A percentile compares a stretch with the other conserved stretches of the same genome.
phyloP scores from a whole-genome alignment of 23 red algal genomes.

The Gracilaria domingensis region DNA sequence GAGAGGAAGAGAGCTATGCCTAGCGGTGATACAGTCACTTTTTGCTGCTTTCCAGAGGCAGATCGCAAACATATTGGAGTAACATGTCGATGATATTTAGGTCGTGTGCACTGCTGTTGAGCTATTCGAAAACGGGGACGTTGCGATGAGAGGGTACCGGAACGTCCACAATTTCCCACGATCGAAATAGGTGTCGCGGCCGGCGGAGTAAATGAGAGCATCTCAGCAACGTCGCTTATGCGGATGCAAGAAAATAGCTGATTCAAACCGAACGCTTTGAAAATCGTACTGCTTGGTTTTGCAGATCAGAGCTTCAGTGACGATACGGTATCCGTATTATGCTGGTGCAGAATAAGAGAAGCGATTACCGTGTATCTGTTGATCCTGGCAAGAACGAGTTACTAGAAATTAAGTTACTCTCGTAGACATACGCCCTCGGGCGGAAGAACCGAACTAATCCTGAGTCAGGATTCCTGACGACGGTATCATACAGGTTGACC shows the following conservation, averaged over 20 bases:
- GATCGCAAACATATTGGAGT: not conserved
- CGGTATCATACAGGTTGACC: no score
- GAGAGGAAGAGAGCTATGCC: constrained; percentile 17
- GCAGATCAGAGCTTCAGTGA: not conserved
- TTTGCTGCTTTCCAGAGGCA: not conserved
- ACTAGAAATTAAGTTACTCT: no score
- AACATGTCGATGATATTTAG: not conserved
- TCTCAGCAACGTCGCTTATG: not conserved
- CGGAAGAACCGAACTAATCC: no score
- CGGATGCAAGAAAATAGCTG: not conserved
- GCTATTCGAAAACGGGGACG: not conserved
- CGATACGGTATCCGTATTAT: no score
- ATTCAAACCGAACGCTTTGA: not conserved
- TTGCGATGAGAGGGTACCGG: not conserved
- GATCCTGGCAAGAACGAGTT: no score
- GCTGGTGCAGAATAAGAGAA: no score
- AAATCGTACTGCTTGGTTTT: not conserved
- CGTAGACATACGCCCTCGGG: no score
- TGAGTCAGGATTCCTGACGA: no score
- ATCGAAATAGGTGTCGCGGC: no score
- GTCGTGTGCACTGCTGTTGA: not conserved
- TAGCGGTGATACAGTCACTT: not conserved
- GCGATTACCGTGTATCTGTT: no score
- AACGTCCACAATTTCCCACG: not conserved
- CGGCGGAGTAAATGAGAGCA: not conserved